Evolutionary conservation across 2,329 filamentous ascomycete species (phyloP).

Genomic region (Cladophialophora carrionii): DNA sequence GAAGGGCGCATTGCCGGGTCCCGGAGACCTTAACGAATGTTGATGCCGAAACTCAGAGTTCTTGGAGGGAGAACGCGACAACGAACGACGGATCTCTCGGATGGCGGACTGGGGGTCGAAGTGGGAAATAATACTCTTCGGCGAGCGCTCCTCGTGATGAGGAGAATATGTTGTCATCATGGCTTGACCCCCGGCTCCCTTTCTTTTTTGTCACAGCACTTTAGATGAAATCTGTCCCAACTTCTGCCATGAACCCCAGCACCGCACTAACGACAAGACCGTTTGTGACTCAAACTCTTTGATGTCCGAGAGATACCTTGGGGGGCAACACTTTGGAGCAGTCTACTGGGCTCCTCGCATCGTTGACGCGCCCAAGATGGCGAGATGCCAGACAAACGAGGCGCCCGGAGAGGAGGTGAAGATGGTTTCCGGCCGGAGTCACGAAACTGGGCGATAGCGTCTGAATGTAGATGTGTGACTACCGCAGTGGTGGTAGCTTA

Average conservation of each 20-base stretch:
- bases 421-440: not conserved
- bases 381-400: constrained; percentile 4
- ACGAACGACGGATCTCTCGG: constrained; percentile 78
- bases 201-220: constrained; percentile 26
- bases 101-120: constrained; percentile 82
- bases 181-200: constrained; percentile 23
- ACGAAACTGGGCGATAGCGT: constrained; percentile 3
- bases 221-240: constrained; percentile 9
- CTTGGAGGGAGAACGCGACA: constrained; percentile 93
- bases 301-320: constrained; percentile 10
- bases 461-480: not conserved
- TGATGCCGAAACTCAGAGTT: constrained; percentile 62
- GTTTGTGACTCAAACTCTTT: not conserved
- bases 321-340: not conserved
- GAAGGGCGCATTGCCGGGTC: constrained; percentile 54
- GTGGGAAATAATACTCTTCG: constrained; percentile 77
- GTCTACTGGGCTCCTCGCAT: constrained; percentile 14
- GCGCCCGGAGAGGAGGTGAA: not conserved
- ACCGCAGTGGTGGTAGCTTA: not conserved
- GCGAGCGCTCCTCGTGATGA: constrained; percentile 67
- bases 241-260: constrained; percentile 28
- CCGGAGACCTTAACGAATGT: constrained; percentile 54
- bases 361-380: constrained; percentile 1
- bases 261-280: constrained; percentile 14
- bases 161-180: constrained; percentile 56